Evolutionary conservation across 2,329 filamentous ascomycete species (phyloP).

Genomic region (Xylariaceae sp.): DNA sequence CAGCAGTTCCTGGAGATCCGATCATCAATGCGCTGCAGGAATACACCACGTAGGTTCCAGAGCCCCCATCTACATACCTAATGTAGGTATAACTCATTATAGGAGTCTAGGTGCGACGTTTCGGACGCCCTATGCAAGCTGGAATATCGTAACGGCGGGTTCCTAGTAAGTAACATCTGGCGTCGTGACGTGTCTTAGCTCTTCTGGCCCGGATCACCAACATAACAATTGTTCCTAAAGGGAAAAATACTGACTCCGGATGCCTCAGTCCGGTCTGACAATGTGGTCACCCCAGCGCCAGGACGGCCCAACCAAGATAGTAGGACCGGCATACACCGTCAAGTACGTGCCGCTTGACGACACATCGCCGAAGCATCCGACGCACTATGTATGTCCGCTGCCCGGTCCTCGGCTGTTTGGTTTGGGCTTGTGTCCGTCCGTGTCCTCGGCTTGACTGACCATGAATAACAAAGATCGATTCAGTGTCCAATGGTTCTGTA

Average conservation of each 20-base stretch:
- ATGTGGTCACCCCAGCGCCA: conserved; percentile 58
- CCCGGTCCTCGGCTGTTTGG: too few relatives aligned
- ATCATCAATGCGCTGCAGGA: conserved; percentile 37
- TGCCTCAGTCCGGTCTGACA: conserved; percentile 45
- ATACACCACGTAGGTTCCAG: conserved; percentile 38
- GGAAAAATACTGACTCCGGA: too few relatives aligned
- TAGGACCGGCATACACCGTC: conserved; percentile 59
- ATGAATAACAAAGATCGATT: conserved; percentile 47
- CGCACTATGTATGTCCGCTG: conserved; percentile 47
- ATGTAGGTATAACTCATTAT: conserved; percentile 2
- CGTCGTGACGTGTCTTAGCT: too few relatives aligned
- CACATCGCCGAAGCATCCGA: conserved; percentile 47
- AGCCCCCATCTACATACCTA: background rate
- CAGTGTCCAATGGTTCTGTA: conserved; percentile 49
- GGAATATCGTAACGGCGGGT: conserved; percentile 52
- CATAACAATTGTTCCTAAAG: too few relatives aligned
- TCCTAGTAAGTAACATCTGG: conserved; percentile 38
- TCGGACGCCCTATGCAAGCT: conserved; percentile 56
- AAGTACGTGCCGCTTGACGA: conserved; percentile 52
- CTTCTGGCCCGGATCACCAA: too few relatives aligned
- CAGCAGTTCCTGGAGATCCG: conserved; percentile 27
- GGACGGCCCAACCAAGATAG: conserved; percentile 53
- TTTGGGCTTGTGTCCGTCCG: too few relatives aligned
- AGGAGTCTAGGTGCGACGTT: conserved; percentile 47
- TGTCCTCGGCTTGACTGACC: conserved; percentile 4